phyloP scores from a whole-genome alignment of 2,329 filamentous ascomycete species.

The Fusarium newnesense region DNA sequence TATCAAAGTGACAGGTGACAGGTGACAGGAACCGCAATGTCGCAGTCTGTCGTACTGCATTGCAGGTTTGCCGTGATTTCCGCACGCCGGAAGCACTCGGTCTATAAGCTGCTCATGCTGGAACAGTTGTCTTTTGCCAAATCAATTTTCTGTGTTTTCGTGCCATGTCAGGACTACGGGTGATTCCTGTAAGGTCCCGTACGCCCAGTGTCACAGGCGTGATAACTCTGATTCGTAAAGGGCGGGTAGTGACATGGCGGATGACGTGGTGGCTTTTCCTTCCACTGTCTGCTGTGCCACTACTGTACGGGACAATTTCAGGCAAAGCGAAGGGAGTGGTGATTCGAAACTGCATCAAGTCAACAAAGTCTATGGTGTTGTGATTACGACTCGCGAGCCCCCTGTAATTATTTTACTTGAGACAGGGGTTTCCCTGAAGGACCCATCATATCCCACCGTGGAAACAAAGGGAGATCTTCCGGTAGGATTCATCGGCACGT shows the following conservation, averaged over 20 bases:
- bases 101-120: not conserved
- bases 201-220: conserved; percentile 19
- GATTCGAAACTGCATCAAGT: conserved; percentile 24
- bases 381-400: conserved; percentile 26
- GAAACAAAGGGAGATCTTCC: conserved; percentile 37
- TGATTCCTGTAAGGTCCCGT: conserved; percentile 33
- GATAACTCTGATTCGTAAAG: conserved; percentile 18
- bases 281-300: conserved; percentile 1
- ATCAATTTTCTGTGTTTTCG: conserved; percentile 9
- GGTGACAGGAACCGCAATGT: conserved; percentile 11
- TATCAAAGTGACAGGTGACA: not conserved
- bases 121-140: not conserved
- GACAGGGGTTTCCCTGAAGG: conserved; percentile 18
- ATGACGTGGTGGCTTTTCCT: conserved; percentile 17
- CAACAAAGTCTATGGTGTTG: conserved; percentile 33
- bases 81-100: conserved; percentile 2
- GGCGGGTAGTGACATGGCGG: conserved; percentile 33
- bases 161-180: conserved; percentile 17
- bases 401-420: conserved; percentile 13
- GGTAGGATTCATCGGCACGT: conserved; percentile 27
- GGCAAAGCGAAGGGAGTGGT: conserved; percentile 34
- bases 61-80: conserved; percentile 6
- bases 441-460: conserved; percentile 2
- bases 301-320: not conserved
- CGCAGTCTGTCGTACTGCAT: conserved; percentile 15